Base-by-base conservation (phyloP, 139 green algal species). In the Chlorella sp. region DNA sequence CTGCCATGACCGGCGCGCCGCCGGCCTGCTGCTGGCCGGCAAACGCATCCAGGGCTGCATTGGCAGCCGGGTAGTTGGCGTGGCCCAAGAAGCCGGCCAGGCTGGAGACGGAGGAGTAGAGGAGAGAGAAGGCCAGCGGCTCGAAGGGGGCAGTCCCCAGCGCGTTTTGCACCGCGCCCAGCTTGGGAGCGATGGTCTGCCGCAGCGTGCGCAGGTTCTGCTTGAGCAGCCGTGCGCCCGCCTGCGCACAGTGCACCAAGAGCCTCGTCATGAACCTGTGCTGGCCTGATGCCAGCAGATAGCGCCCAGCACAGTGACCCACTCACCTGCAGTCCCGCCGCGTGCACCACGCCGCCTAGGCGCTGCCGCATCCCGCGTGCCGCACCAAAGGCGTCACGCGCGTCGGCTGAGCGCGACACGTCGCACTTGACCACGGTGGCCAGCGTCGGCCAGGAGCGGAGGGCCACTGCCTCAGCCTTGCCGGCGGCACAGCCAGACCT, bases 31-130 rank as follows among this genome's bases (percentile, higher is more conserved):
- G 9, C 17, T 23, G 9, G 4, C 19, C 11, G 1, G 88, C 83
- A 1, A 56, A 58, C 1, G 61, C 75, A 64, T 94, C 91, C 46
- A 95, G 67, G 21, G 73, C 84, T n/a, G 84, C 83, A 71, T 95
- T 96, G 8, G 91, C 91, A n/a, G 87, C 89, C 42, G 71, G 63
- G 64, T 96, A 96, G 61, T 88, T 92, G 45, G 83, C 73, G 76
- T 96, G 91, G 7, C 91, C 91, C 17, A 88, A 77, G 7, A 82
- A 86, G 11, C 90, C 90, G 5, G 92, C 80, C 41, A 95, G 66
- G 5, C 85, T 87, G 5, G 90, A 86, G 8, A 93, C 73, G 11
- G 83, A 91, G 36, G 88, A 93, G 84, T 93, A 95, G 6, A 91
- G 71, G 8, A 74, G 38, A 1, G 50, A 77, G 19, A 53, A 73